A percentile compares a stretch with the other conserved stretches of the same genome.
Conservation (phyloP, 495 filamentous ascomycete species). For the Neurospora discreta region DNA sequence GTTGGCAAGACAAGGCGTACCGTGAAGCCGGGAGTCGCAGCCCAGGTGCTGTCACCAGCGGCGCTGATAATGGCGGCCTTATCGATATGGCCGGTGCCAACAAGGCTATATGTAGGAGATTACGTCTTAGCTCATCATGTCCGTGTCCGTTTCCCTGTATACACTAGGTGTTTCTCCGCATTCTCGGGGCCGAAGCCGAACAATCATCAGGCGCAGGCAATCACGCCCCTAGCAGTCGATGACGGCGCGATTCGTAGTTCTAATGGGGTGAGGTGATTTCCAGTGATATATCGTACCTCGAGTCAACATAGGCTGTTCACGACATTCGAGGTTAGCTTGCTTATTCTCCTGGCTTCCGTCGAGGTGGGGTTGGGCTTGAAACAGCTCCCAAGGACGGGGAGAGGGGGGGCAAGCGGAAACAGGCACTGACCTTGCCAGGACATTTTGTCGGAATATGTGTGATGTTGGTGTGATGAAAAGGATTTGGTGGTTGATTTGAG, state of each 20-base stretch:
- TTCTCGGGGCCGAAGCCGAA: neutral
- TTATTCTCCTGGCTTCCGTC: constrained; percentile 8
- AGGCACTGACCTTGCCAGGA: constrained; percentile 44
- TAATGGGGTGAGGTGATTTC: neutral
- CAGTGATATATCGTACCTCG: constrained; percentile 25
- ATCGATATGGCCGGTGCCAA: constrained; percentile 74
- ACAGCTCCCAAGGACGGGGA: neutral
- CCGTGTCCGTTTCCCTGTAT: neutral
- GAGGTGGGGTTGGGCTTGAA: constrained; percentile 24
- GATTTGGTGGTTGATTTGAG: neutral
- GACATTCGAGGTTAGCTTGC: constrained; percentile 23
- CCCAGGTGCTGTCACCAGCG: constrained; percentile 77
- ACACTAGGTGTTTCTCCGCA: neutral
- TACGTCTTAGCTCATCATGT: neutral
- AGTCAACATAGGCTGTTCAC: constrained; percentile 37
- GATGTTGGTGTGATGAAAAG: constrained; percentile 1
- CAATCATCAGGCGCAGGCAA: neutral
- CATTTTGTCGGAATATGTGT: constrained; percentile 30
- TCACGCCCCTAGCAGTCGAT: neutral
- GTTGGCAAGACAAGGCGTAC: constrained; percentile 38
- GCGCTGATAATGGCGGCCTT: constrained; percentile 77
- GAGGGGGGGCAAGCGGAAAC: neutral
- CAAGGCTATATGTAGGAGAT: constrained; percentile 45
- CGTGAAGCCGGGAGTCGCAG: constrained; percentile 53
- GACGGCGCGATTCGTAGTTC: neutral